Conservation (phyloP, 2,329 filamentous ascomycete genomes). For the Colletotrichum sp. region DNA sequence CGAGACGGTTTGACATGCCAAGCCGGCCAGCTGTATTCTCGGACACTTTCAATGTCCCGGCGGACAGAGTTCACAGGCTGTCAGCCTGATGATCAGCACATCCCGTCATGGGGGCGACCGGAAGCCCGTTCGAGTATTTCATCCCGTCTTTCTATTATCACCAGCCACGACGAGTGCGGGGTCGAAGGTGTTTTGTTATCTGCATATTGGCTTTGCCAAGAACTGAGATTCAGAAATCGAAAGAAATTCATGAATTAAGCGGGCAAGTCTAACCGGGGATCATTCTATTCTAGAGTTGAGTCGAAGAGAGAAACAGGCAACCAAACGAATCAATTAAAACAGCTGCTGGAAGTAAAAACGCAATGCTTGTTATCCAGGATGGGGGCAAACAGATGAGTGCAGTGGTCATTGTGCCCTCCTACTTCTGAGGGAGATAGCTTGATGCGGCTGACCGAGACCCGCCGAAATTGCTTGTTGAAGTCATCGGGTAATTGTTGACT, state of each 20-base stretch:
- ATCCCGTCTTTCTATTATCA: neutral
- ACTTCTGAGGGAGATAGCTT: neutral
- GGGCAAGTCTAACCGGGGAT: neutral
- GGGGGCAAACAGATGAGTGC: neutral
- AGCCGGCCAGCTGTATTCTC: neutral
- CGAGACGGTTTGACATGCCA: neutral
- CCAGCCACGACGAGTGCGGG: neutral
- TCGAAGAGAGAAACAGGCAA: neutral
- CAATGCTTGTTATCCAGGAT: neutral
- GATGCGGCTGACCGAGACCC: neutral
- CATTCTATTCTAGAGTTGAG: neutral
- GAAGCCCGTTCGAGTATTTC: neutral
- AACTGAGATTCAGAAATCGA: neutral
- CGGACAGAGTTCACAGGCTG: neutral
- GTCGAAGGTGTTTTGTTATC: neutral
- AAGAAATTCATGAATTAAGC: neutral
- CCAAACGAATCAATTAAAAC: neutral
- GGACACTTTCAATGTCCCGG: neutral
- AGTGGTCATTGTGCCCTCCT: neutral
- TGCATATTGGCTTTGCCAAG: neutral
- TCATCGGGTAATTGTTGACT: neutral
- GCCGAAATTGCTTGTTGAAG: neutral
- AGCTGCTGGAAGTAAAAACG: neutral
- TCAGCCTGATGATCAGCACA: neutral
- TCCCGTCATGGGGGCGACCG: neutral